Base-by-base conservation (phyloP, 352 stramenopile genomes). In the Pythium biforme region DNA sequence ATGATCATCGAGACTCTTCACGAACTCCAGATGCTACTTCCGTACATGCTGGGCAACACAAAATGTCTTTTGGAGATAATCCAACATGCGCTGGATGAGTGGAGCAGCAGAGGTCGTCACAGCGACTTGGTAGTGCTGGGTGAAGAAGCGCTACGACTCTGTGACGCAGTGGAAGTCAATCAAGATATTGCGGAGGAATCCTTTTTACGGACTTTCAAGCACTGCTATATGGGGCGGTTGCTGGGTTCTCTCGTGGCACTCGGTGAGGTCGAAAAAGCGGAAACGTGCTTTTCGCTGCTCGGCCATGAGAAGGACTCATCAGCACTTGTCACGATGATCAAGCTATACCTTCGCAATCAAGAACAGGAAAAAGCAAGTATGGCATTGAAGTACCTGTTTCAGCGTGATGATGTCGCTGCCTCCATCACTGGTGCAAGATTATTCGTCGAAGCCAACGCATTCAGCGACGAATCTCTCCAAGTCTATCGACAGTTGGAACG, bases 11-110 rank as follows among this genome's bases (percentile, higher is more conserved):
- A 81, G 37, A 79, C 74, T 9, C 55, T 94, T 3, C 68, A 85
- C 29, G 84, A 94, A 27, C 62, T 94, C n/a, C 82, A 86, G 31
- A 89, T 89, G 77, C 54, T 94, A 34, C 59, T 73, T 37, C 82
- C 84, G 15, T 94, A 90, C 61, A 82, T 89, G 50, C 37, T 49
- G 15, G 66, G 70, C 4, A 88, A 80, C 50, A 64, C 59, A 46
- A 63, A 59, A 8, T 58, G 54, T 11, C 65, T 92, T 26, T 59
- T 91, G 25, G 66, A 77, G 51, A 64, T 92, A 1, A 66, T 90
- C 54, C 69, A 58, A 43, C 72, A 72, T 31, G 62, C 86, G 11
- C 80, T 81, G 52, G 74, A 88, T 50, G 73, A 72, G 33, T 91
- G 81, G 64, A 74, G 58, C 39, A 55, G 60, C 55, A 31, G 39